Base-by-base conservation (phyloP, 2,329 filamentous ascomycete species). In the Sporothrix phasma region DNA sequence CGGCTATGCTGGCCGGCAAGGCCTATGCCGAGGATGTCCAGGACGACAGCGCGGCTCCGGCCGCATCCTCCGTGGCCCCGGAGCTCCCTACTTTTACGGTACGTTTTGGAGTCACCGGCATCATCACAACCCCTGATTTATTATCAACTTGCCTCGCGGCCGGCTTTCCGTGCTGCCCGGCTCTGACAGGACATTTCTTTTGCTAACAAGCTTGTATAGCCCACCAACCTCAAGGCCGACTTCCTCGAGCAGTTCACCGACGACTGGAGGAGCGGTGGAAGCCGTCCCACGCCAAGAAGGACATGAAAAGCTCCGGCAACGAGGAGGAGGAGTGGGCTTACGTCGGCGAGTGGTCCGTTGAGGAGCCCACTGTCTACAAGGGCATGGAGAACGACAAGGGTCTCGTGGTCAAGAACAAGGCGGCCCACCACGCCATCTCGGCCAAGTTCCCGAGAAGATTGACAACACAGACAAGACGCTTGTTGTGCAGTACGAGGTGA, bases 181-280 rank as follows among this genome's bases (percentile, higher is more conserved):
- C 11, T 39, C 7, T 37, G 51, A 29, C 5, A 19, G 37, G 63
- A 49, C 63, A 13, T 56, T n/a, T 19, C 17, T 46, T 22, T 37
- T 22, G 24, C 64, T 65, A 53, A 65, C 61, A 7, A 8, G 5
- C 53, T 29, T 5, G 62, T 63, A 58, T 73, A 99, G 93, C 92
- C 94, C 66, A 90, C 92, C 69, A 84, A 81, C 68, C 76, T 97
- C 73, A 94, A 97, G 80, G 94, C 88, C 70, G 90, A 92, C 66
- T 99, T 99, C 85, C 81, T 97, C 69, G 94, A 99, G 82, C 94
- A 99, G 79, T 99, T 99, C 82, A 96, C 90, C 78, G 89, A 95
- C 71, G 92, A 90, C 79, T 97, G 93, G 89, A 97, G 70, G 80
- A 84, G 69, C 84, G 92, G 79, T 99, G 94, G 94, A 92, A 93